These are phyloP conservation scores for Cladophialophora carrionii DNA, from an alignment of 2,329 filamentous ascomycete genomes.

Conservation along the genomic window DNA sequence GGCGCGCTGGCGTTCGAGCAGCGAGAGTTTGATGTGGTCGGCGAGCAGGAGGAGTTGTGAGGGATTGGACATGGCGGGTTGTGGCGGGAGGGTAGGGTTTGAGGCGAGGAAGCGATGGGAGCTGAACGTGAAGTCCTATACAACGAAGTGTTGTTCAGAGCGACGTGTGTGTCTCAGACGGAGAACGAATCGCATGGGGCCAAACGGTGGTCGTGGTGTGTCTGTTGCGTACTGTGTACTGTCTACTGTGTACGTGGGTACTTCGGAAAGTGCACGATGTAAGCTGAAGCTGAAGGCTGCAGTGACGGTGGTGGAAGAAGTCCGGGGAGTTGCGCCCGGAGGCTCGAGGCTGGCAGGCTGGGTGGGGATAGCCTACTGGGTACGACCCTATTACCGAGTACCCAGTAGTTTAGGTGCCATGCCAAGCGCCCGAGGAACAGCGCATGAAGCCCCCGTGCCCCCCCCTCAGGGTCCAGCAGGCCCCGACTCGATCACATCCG, in stretches of 20 bases:
- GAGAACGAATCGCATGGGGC: neutral
- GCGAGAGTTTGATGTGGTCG: constrained; percentile 94
- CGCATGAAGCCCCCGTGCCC: neutral
- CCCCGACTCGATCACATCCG: constrained; percentile 4
- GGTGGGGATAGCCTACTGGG: too few species aligned
- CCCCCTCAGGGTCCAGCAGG: too few species aligned
- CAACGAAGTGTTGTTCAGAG: neutral
- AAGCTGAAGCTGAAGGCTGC: constrained; percentile 14
- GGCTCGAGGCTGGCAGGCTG: neutral
- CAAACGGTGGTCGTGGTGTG: neutral
- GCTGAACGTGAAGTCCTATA: neutral
- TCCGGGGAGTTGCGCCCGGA: neutral
- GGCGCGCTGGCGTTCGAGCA: constrained; percentile 87
- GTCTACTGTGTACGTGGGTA: constrained; percentile 2
- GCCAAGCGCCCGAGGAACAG: neutral
- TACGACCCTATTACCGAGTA: too few species aligned
- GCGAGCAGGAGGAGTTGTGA: constrained; percentile 86
- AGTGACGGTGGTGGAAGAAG: constrained; percentile 1
- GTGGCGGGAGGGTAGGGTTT: constrained; percentile 8
- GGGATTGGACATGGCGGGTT: constrained; percentile 55
- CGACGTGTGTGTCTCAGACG: neutral
- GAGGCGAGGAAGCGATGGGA: constrained; percentile 8
- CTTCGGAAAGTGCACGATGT: too few species aligned
- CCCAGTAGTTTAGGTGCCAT: too few species aligned
- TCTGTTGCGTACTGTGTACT: neutral